phyloP scores from a whole-genome alignment of 495 filamentous ascomycete species.

The Rhypophila decipiens region DNA sequence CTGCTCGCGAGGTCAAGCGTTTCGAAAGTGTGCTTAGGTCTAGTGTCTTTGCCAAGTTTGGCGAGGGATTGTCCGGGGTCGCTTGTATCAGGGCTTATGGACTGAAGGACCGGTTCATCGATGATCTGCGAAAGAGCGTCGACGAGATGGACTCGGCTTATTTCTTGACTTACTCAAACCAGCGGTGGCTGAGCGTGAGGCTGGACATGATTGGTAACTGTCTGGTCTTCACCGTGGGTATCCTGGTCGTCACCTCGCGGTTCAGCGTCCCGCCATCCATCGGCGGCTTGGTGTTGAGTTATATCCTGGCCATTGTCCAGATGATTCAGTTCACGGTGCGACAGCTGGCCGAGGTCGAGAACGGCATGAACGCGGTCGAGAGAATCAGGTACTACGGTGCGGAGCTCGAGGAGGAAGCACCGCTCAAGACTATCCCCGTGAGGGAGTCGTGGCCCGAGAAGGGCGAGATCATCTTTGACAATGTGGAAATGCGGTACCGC shows the following conservation, averaged over 20 bases:
- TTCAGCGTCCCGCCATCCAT: conserved; percentile 81
- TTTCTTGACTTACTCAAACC: conserved; percentile 88
- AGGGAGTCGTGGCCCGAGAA: conserved; percentile 71
- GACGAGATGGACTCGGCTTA: conserved; percentile 92
- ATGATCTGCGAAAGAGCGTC: conserved; percentile 61
- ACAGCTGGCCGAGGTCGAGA: conserved; percentile 93
- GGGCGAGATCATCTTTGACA: conserved; percentile 77
- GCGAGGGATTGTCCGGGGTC: conserved; percentile 77
- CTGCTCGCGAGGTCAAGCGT: conserved; percentile 88
- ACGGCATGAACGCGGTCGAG: conserved; percentile 95
- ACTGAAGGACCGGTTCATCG: conserved; percentile 63
- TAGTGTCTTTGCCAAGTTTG: conserved; percentile 81
- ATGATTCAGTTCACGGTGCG: conserved; percentile 94
- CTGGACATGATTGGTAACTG: conserved; percentile 77
- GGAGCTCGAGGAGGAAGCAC: conserved; percentile 80
- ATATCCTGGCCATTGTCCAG: conserved; percentile 89
- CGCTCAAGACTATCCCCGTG: conserved; percentile 63
- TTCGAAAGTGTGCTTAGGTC: conserved; percentile 87
- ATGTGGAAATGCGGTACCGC: conserved; percentile 90
- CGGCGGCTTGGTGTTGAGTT: conserved; percentile 80
- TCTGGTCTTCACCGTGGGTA: conserved; percentile 79
- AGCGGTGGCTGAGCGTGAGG: conserved; percentile 81
- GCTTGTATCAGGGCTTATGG: conserved; percentile 87
- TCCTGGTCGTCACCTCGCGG: conserved; percentile 89
- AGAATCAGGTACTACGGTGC: conserved; percentile 90